Evolutionary conservation across 208 protist genomes (phyloP).

Genomic region (Borovskyia barvae): DNA sequence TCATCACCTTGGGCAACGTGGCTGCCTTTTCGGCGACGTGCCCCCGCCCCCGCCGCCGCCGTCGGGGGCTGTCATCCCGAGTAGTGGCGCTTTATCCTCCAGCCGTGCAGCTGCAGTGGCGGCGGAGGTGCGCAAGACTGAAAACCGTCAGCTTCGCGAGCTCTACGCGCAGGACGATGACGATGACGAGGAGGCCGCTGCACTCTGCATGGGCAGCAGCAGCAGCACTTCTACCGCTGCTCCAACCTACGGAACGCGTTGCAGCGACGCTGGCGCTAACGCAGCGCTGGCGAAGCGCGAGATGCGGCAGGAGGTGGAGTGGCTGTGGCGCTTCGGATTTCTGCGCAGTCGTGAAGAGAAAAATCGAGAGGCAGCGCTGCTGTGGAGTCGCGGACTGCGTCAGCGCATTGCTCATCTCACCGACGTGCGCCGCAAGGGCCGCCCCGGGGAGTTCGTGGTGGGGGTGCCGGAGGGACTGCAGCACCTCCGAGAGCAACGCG

Average conservation of each 20-base stretch:
- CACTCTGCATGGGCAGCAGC: not conserved
- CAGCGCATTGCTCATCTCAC: constrained; percentile 77
- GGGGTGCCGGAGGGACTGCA: constrained; percentile 86
- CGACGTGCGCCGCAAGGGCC: constrained; percentile 73
- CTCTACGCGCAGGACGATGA: constrained; percentile 35
- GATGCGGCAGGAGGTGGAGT: constrained; percentile 52
- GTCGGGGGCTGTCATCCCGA: not conserved
- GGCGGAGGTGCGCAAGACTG: constrained; percentile 23
- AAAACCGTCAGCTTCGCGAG: constrained; percentile 38
- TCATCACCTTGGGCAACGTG: constrained; percentile 57
- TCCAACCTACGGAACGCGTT: constrained; percentile 1
- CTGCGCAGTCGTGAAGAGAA: constrained; percentile 55
- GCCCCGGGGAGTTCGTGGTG: constrained; percentile 83
- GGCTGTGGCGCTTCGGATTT: constrained; percentile 87
- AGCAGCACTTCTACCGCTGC: not conserved
- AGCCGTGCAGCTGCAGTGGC: constrained; percentile 19
- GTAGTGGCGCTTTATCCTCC: too few relatives aligned
- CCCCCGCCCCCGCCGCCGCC: not conserved
- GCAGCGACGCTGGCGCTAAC: not conserved
- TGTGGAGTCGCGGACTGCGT: constrained; percentile 64
- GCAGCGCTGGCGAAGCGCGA: constrained; percentile 23
- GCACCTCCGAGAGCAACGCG: constrained; percentile 74
- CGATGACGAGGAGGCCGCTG: constrained; percentile 19
- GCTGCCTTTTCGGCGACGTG: constrained; percentile 58
- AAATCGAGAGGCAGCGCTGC: constrained; percentile 50